Conservation (phyloP, 345 rosid species). For the Citrus glauca region DNA sequence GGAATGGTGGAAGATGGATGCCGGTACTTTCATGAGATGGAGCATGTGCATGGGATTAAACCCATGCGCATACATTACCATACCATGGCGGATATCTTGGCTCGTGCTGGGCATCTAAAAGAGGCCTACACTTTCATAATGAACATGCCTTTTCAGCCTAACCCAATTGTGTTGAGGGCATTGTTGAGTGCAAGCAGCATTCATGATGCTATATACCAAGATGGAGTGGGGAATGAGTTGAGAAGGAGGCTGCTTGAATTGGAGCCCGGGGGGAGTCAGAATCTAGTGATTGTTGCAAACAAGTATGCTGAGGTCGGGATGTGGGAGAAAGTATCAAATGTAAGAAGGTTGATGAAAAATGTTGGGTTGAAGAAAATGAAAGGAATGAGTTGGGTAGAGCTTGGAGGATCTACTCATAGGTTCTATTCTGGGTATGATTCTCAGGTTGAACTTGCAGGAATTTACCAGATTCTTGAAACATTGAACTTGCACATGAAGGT, state of each 20-base stretch:
- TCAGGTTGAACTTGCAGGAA: slow-evolving; percentile 22
- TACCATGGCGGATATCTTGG: slow-evolving; percentile 71
- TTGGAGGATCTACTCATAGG: slow-evolving; percentile 47
- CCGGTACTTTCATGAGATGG: slow-evolving; percentile 62
- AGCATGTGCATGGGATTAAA: slow-evolving; percentile 54
- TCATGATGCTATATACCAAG: slow-evolving; percentile 36
- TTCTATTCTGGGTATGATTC: slow-evolving; percentile 68
- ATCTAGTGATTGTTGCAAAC: slow-evolving; percentile 72
- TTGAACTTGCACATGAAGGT: slow-evolving; percentile 48
- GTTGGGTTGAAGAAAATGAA: slow-evolving; percentile 56
- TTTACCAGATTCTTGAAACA: slow-evolving; percentile 38
- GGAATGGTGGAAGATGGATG: slow-evolving; percentile 73
- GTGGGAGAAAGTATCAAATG: slow-evolving; percentile 72
- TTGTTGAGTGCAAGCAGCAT: slow-evolving; percentile 61
- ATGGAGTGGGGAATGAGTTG: slow-evolving; percentile 46
- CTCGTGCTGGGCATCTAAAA: slow-evolving; percentile 64
- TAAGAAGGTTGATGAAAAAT: slow-evolving; percentile 57
- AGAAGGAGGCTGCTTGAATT: slow-evolving; percentile 54
- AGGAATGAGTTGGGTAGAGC: slow-evolving; percentile 64
- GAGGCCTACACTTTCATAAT: slow-evolving; percentile 59
- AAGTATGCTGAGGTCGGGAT: slow-evolving; percentile 68
- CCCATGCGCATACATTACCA: slow-evolving; percentile 73
- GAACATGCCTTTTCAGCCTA: slow-evolving; percentile 52
- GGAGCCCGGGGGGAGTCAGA: slow-evolving; percentile 77
- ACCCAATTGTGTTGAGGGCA: slow-evolving; percentile 67